These are phyloP conservation scores for Lizanozyma gosingica DNA, from an alignment of 1,139 yeast species.

Conservation along the genomic window DNA sequence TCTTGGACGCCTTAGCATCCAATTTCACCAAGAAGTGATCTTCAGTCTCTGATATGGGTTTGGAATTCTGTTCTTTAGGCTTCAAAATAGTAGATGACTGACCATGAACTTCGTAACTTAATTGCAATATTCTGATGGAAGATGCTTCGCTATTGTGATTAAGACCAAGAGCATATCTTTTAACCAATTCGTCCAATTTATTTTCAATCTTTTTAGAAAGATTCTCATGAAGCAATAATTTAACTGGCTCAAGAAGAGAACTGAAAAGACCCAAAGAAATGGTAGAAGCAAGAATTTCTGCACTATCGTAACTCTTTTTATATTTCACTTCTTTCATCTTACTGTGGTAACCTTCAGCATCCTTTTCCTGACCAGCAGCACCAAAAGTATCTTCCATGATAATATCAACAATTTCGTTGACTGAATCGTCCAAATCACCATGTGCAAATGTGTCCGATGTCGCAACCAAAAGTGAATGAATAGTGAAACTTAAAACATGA, in stretches of 20 bases:
- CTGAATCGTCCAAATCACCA: conserved; percentile 73
- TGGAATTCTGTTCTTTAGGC: conserved; percentile 11
- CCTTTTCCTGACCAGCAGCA: conserved; percentile 88
- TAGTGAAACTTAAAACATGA: conserved; percentile 85
- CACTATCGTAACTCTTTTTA: conserved; percentile 83
- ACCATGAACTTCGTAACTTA: conserved; percentile 67
- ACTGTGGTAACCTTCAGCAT: conserved; percentile 82
- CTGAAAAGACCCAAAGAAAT: conserved; percentile 54
- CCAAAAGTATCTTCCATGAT: conserved; percentile 94
- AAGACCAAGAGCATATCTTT: conserved; percentile 71
- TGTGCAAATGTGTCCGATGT: conserved; percentile 39
- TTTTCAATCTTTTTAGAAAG: conserved; percentile 61
- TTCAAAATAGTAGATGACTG: conserved; percentile 35
- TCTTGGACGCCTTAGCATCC: conserved; percentile 47
- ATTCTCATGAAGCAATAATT: conserved; percentile 53
- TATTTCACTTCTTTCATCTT: conserved; percentile 87
- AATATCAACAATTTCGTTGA: conserved; percentile 52
- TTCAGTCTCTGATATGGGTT: conserved; percentile 18
- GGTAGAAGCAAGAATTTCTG: conserved; percentile 63
- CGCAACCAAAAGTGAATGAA: conserved; percentile 60
- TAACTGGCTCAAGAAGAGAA: conserved; percentile 62
- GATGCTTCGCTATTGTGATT: conserved; percentile 57
- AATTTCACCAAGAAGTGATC: conserved; percentile 65
- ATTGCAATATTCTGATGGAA: conserved; percentile 48
- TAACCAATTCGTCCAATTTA: conserved; percentile 69